These are phyloP conservation scores for Neonectria coccinea DNA, from an alignment of 2,329 filamentous ascomycete genomes.

Conservation along the genomic window DNA sequence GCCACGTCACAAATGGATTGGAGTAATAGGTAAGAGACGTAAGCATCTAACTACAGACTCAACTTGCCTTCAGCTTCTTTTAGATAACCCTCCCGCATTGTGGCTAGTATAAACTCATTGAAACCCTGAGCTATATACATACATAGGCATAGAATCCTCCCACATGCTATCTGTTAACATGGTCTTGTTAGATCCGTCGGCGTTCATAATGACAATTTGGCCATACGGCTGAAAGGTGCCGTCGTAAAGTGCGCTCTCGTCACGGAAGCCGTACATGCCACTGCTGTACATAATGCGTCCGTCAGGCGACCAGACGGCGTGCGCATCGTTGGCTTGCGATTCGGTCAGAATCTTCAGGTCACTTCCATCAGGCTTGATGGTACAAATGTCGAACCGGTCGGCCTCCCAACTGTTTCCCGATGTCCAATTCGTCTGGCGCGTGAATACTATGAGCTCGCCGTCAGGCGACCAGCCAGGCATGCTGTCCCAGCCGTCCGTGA, in stretches of 20 bases:
- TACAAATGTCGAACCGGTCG: conserved; percentile 20
- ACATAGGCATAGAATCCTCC: conserved; percentile 26
- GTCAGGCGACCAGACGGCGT: conserved; percentile 18
- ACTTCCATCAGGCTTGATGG: conserved; percentile 14
- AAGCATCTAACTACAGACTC: too few species aligned
- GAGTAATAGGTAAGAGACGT: too few species aligned
- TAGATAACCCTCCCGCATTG: too few species aligned
- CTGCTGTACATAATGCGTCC: conserved; percentile 21
- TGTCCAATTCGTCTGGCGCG: conserved; percentile 24
- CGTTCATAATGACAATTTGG: conserved; percentile 19
- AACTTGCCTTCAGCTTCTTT: too few species aligned
- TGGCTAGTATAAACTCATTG: background rate
- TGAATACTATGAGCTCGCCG: conserved; percentile 22
- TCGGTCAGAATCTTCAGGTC: conserved; percentile 16
- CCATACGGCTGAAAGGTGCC: conserved; percentile 21
- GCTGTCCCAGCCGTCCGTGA: conserved; percentile 19
- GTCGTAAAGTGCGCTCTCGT: conserved; percentile 18
- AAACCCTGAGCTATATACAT: conserved; percentile 17
- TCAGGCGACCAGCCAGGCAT: conserved; percentile 22
- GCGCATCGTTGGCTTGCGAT: conserved; percentile 19
- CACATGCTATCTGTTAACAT: conserved; percentile 27
- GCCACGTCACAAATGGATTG: too few species aligned
- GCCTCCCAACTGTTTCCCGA: conserved; percentile 20
- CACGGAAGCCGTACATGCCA: conserved; percentile 25
- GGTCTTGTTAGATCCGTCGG: conserved; percentile 21